Evolutionary conservation across 2,329 filamentous ascomycete genomes (phyloP).

Genomic region (Neobulgaria alba): DNA sequence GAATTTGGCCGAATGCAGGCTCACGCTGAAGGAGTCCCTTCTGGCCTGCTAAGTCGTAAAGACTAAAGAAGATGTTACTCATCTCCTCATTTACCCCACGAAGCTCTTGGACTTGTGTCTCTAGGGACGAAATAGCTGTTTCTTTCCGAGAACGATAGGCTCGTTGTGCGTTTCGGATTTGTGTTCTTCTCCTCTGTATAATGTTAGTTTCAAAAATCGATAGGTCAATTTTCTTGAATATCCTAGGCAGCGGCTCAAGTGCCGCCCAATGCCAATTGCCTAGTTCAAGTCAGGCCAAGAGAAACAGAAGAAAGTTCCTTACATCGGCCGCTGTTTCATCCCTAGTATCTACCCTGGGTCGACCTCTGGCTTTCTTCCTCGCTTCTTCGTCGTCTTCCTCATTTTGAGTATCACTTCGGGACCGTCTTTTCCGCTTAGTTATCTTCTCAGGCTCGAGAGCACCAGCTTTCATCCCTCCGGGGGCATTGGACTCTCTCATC

Average conservation of each 20-base stretch:
- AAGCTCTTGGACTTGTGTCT: constrained; percentile 61
- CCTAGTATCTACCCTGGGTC: constrained; percentile 60
- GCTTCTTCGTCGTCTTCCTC: constrained; percentile 36
- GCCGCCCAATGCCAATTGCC: too few relatives aligned
- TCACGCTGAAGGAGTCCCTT: constrained; percentile 49
- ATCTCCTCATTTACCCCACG: constrained; percentile 63
- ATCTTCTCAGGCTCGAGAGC: constrained; percentile 18
- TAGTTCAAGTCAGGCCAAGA: too few relatives aligned
- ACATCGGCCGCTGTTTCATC: constrained; percentile 74
- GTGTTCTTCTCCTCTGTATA: constrained; percentile 65
- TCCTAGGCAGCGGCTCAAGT: too few relatives aligned
- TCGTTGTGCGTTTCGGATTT: constrained; percentile 78
- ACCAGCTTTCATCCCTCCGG: constrained; percentile 12
- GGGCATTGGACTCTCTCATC: constrained; percentile 4
- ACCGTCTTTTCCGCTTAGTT: constrained; percentile 31
- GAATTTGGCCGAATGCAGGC: constrained; percentile 47
- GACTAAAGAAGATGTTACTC: constrained; percentile 58
- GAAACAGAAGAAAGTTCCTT: too few relatives aligned
- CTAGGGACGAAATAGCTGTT: constrained; percentile 64
- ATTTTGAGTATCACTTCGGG: constrained; percentile 24
- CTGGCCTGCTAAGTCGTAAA: constrained; percentile 53
- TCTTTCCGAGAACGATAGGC: constrained; percentile 83
- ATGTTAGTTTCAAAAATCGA: constrained; percentile 16
- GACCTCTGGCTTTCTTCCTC: constrained; percentile 57
- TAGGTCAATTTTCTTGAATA: too few relatives aligned